Percentiles rank a stretch among this genome's conserved stretches.
Conservation (phyloP, 768 basidiomycete genomes). For the Termitomyces sp. region DNA sequence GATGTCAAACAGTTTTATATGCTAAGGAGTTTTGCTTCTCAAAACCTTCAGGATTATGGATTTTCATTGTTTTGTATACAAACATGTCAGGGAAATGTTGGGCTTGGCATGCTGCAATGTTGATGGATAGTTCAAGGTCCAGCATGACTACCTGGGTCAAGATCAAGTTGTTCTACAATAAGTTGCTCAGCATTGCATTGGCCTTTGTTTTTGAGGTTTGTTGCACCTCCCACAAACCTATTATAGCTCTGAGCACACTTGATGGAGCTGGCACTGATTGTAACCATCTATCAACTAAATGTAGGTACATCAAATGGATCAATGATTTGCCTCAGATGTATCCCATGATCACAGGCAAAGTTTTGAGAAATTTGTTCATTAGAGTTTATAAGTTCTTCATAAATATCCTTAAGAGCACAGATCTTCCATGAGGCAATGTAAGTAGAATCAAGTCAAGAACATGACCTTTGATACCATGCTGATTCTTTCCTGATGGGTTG, state of each 20-base stretch:
- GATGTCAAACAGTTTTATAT: too few relatives aligned
- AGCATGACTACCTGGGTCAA: not conserved
- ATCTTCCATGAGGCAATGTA: not conserved
- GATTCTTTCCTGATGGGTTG: too few relatives aligned
- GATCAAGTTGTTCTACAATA: not conserved
- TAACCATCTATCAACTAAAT: too few relatives aligned
- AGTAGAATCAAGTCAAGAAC: too few relatives aligned
- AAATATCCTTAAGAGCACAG: conserved; percentile 19
- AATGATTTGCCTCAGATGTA: not conserved
- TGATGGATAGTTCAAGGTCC: not conserved
- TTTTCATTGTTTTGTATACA: not conserved
- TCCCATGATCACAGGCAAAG: not conserved
- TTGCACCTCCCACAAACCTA: not conserved
- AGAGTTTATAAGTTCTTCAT: not conserved
- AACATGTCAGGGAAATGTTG: not conserved
- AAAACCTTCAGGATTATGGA: not conserved
- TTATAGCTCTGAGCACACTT: not conserved
- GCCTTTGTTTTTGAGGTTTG: too few relatives aligned
- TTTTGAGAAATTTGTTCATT: not conserved
- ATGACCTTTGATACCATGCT: too few relatives aligned
- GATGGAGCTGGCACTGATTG: not conserved
- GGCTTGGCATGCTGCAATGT: not conserved
- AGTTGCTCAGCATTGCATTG: not conserved
- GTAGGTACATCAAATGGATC: too few relatives aligned
- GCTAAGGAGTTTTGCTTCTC: not conserved